A percentile compares a stretch with the other conserved stretches of the same genome.
phyloP scores from a whole-genome alignment of 2,329 filamentous ascomycete species.

The Cordyceps farinosa region DNA sequence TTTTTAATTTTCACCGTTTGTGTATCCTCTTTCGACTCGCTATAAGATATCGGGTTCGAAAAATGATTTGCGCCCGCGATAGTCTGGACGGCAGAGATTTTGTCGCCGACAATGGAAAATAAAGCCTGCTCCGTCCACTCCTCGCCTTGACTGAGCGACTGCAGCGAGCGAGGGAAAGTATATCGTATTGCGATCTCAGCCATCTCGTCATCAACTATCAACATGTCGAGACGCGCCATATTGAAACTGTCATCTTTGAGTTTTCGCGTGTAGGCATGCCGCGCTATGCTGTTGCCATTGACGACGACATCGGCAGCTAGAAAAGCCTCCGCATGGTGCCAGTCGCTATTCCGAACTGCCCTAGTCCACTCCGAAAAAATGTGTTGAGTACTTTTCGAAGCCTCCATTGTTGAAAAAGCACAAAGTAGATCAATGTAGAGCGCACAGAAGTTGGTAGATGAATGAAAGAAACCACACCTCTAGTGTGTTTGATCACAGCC shows the following conservation, averaged over 20 bases:
- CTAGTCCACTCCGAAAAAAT: background rate
- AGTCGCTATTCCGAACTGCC: background rate
- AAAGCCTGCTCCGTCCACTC: constrained; percentile 3
- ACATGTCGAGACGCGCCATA: background rate
- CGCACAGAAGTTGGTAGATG: background rate
- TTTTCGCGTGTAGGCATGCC: background rate
- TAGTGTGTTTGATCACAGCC: background rate
- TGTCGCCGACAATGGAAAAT: background rate
- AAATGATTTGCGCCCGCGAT: background rate
- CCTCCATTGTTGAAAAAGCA: background rate
- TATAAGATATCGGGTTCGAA: too few relatives aligned
- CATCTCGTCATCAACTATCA: background rate
- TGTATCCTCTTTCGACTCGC: background rate
- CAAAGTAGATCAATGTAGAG: too few relatives aligned
- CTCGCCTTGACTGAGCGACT: background rate
- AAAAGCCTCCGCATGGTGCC: background rate
- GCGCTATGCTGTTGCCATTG: background rate
- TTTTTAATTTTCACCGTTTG: background rate
- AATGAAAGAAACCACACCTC: background rate
- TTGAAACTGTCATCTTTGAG: background rate
- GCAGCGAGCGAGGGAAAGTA: background rate
- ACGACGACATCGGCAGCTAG: constrained; percentile 8
- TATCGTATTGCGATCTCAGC: background rate
- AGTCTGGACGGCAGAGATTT: background rate
- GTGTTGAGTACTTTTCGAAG: background rate